Conservation (phyloP, 2,329 filamentous ascomycete species). For the Thielaviopsis musarum region DNA sequence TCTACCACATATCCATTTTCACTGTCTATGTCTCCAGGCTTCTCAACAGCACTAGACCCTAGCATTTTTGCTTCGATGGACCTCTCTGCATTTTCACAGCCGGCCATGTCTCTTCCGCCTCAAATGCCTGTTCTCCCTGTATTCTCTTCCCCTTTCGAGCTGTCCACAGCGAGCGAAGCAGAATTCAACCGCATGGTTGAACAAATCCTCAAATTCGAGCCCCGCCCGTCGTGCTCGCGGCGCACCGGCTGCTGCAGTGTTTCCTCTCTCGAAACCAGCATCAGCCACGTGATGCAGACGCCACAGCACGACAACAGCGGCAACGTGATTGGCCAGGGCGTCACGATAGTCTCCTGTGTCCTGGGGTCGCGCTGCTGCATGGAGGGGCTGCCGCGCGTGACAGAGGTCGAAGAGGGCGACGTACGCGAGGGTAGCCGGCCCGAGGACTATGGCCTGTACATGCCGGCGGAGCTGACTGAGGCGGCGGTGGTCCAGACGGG, state of each 20-base stretch:
- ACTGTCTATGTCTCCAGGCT: neutral
- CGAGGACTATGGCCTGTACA: slow-evolving; percentile 2
- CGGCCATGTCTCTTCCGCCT: neutral
- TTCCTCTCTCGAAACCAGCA: neutral
- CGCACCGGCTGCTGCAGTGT: neutral
- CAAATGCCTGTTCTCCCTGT: neutral
- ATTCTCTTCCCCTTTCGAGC: neutral
- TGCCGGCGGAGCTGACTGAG: neutral
- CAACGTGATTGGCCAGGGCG: neutral
- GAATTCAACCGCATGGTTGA: neutral
- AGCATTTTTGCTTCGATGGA: neutral
- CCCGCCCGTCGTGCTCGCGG: neutral
- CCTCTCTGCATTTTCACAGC: neutral
- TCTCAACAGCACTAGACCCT: neutral
- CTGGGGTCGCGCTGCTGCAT: slow-evolving; percentile 10
- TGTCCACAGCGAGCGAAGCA: neutral
- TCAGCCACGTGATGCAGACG: neutral
- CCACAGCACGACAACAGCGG: neutral
- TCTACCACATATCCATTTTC: neutral
- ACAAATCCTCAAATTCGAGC: neutral
- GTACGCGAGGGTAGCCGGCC: slow-evolving; percentile 3
- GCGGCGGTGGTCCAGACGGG: neutral
- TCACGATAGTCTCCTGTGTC: slow-evolving; percentile 1
- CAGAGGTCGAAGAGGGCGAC: neutral
- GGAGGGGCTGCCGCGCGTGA: slow-evolving; percentile 5